A percentile compares a stretch with the other conserved stretches of the same genome.
phyloP scores from a whole-genome alignment of 495 filamentous ascomycete genomes.

The Xylaria flabelliformis region DNA sequence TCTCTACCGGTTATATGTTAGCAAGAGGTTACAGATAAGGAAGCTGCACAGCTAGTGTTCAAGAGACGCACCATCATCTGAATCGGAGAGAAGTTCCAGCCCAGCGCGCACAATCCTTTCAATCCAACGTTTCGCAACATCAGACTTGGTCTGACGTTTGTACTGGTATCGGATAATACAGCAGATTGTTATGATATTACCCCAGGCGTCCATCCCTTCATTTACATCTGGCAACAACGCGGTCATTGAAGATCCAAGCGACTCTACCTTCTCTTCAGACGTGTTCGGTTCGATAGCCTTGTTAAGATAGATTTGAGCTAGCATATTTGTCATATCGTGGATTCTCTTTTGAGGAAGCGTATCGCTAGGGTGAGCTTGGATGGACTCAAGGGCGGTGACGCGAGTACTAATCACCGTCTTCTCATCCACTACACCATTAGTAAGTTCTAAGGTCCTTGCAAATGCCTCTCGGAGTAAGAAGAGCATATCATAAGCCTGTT shows the following conservation, averaged over 20 bases:
- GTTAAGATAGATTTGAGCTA: conserved; percentile 34
- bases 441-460: conserved; percentile 34
- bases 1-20: conserved; percentile 31
- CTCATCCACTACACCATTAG: conserved; percentile 25
- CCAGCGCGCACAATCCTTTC: conserved; percentile 42
- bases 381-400: conserved; percentile 32
- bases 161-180: conserved; percentile 40
- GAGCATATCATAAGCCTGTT: conserved; percentile 39
- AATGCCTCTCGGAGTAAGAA: conserved; percentile 43
- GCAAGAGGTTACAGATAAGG: neutral
- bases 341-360: conserved; percentile 30
- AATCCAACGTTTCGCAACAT: conserved; percentile 38
- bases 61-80: conserved; percentile 37
- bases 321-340: conserved; percentile 30
- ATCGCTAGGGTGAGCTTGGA: conserved; percentile 31
- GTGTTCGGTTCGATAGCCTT: conserved; percentile 32
- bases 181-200: conserved; percentile 27
- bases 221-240: conserved; percentile 32
- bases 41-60: neutral
- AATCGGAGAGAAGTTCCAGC: conserved; percentile 52
- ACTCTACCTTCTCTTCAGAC: conserved; percentile 30
- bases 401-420: conserved; percentile 34
- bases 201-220: conserved; percentile 26
- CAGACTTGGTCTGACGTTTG: conserved; percentile 37
- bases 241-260: conserved; percentile 28